phyloP scores from a whole-genome alignment of 2,329 filamentous ascomycete species.

The Celoporthe dispersa region DNA sequence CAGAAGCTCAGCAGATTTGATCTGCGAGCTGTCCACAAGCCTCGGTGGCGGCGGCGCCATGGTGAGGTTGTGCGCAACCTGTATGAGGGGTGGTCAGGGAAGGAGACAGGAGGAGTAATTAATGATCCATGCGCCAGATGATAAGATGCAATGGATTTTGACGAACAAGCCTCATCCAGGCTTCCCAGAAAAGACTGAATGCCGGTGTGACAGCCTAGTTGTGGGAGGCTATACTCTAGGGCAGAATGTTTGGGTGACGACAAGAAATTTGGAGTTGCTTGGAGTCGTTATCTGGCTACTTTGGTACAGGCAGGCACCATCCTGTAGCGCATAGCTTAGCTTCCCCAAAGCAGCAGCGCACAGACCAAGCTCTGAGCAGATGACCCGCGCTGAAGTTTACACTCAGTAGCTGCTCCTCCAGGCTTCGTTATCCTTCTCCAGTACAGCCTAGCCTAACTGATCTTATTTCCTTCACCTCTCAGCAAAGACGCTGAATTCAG shows the following conservation, averaged over 20 bases:
- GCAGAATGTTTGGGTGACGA: conserved; percentile 18
- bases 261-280: conserved; percentile 29
- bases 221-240: conserved; percentile 7
- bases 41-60: conserved; percentile 55
- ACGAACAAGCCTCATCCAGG: not conserved
- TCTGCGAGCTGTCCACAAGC: conserved; percentile 90
- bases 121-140: conserved; percentile 16
- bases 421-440: not conserved
- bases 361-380: not conserved
- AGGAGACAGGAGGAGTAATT: conserved; percentile 6
- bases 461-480: not conserved
- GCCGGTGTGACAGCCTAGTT: not conserved
- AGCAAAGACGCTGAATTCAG: not conserved
- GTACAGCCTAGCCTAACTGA: not conserved
- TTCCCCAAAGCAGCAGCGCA: not conserved
- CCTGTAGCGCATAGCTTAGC: not conserved
- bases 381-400: not conserved
- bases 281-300: conserved; percentile 29
- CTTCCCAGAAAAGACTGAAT: not conserved
- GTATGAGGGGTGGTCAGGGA: conserved; percentile 13
- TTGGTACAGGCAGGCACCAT: conserved; percentile 20
- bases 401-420: not conserved
- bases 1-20: conserved; percentile 84
- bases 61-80: conserved; percentile 28
- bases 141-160: not conserved